Evolutionary conservation across 2,329 filamentous ascomycete species (phyloP), one percentile per base, ranked within the genome.

Genomic region (Claviceps sp.): DNA sequence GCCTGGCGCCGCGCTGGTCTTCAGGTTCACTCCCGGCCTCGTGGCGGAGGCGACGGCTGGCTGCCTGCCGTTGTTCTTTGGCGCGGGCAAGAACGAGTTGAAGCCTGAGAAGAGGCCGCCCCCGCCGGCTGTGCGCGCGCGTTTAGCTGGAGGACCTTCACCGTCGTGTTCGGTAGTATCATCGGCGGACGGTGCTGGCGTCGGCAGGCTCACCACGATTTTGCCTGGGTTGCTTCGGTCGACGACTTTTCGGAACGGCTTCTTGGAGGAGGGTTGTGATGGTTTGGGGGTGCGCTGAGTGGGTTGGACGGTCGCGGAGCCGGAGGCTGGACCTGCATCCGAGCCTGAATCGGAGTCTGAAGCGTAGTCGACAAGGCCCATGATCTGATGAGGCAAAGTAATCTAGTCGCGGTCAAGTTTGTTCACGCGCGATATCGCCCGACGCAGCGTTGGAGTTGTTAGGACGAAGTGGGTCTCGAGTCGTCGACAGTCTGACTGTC

Each of bases 51-150:
- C 63, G 34, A 61, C 51, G 0, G 57, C 47, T 34, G 30, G 30
- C 13, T 67, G 61, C 49, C 67, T 64, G 16, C 65, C 69, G 16
- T 69, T 62, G 55, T 77, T 75, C 64, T 95, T 97, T 4, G 91
- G 90, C 26, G 90, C 76, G 2, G 91, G 91, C 20, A 97, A 75
- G 58, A 95, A 81, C 2, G 88, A 83, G 64, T 91, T 93, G 72
- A 96, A 93, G 2, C 84, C 86, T 50, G 85, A 78, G 60, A 95
- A 90, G 4, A 78, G 76, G 30, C 82, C 81, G 3, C 77, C 77
- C 7, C 67, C 62, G 3, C 60, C 61, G 41, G 18, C 5, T 1
- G 78, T 79, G 48, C 81, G 81, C 18, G 78, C 75, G 54, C 84
- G 82, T 64, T 95, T 95, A 1, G 84, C 74, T 0, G 86, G 84